Base-by-base conservation (phyloP, 2,329 filamentous ascomycete genomes). In the Penicillium sp. region DNA sequence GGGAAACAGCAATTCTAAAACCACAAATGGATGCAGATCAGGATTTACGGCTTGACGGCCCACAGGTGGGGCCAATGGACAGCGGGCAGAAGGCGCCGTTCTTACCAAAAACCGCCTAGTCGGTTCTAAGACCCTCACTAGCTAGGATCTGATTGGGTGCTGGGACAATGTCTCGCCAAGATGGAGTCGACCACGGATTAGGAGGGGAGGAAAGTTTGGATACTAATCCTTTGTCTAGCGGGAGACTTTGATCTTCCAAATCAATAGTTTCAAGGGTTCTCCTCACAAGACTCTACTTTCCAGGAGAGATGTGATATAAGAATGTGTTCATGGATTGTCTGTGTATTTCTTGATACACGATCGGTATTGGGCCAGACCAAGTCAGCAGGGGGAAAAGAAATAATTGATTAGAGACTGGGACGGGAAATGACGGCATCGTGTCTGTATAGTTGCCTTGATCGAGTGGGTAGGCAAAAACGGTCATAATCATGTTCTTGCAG, bases 1-100 rank as follows among this genome's bases (percentile, higher is more conserved):
- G 31, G 31, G 52, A 22, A 44, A 41, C 5, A 13, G 7, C 21
- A 31, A 22, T 7, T 31, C 16, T 27, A 48, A 35, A 48, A 33
- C 13, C n/a, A 48, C 14, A 35, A 48, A 47, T 29, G n/a, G 41
- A 26, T 48, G 56, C 41, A 33, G 48, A 58, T 52, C 52, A 55
- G 43, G 26, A 55, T 50, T 58, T 43, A 48, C 11, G 33, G 56
- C 43, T 48, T 39, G 11, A 44, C 21, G 43, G 29, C 52, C 41
- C 21, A 37, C 31, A 35, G 7, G 35, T 50, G 48, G 33, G 33
- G 35, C 48, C 48, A 50, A 52, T 52, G 19, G 45, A 33, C 49
- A 48, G 31, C 43, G 45, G 44, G 44, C 26, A 48, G 33, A 29
- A 35, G 29, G 22, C 33, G 21, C 16, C n/a, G 3, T 16, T 56